phyloP scores from a whole-genome alignment of 148 eudicot genomes.

The Camellia granthamiana region DNA sequence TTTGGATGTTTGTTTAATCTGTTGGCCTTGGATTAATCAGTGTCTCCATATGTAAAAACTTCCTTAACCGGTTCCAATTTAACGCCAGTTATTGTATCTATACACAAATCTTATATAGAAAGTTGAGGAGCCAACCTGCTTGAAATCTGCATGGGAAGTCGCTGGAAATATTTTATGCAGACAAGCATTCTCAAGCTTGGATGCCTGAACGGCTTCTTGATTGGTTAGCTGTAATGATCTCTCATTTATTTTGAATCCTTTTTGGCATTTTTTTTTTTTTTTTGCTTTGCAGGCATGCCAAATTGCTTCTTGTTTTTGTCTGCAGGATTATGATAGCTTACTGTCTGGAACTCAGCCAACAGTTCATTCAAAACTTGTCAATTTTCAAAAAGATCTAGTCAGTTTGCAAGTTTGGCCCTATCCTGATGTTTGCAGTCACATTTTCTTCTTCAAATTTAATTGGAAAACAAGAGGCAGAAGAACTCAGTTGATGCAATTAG shows the following conservation, averaged over 20 bases:
- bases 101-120: constrained; percentile 36
- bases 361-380: constrained; percentile 66
- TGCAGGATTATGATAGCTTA: too few species aligned
- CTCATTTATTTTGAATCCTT: constrained; percentile 14
- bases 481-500: not conserved
- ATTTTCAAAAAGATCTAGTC: constrained; percentile 61
- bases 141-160: constrained; percentile 99
- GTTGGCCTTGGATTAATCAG: too few species aligned
- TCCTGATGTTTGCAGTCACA: too few species aligned
- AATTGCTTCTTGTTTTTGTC: constrained; percentile 8
- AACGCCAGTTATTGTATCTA: too few species aligned
- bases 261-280: not conserved
- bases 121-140: constrained; percentile 60
- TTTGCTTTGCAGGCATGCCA: not conserved
- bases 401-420: too few species aligned
- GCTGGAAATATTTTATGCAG: constrained; percentile 82
- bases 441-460: not conserved
- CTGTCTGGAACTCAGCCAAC: constrained; percentile 56
- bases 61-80: too few species aligned
- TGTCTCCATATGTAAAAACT: too few species aligned
- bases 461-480: not conserved
- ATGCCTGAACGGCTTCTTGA: too few species aligned
- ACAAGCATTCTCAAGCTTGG: constrained; percentile 78
- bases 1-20: too few species aligned
- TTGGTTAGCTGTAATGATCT: constrained; percentile 84